These are phyloP conservation scores for Erythrobasidium hasegawianum DNA, from an alignment of 1,284 basidiomycete species.

Conservation along the genomic window DNA sequence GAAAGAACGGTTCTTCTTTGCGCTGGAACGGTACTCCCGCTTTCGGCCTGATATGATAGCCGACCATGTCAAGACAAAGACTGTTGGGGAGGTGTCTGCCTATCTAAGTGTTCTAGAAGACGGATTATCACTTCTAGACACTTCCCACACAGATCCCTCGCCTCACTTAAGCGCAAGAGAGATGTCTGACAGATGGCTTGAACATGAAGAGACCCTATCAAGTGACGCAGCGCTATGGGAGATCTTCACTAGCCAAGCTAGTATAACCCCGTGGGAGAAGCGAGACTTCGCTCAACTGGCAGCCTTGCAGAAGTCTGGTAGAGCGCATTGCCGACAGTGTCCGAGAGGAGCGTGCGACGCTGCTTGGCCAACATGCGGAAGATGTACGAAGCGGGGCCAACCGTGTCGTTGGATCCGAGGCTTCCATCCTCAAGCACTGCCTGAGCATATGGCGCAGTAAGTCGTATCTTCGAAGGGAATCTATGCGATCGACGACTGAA, in stretches of 20 bases:
- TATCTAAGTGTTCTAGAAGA: slow-evolving; percentile 3
- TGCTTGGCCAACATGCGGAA: slow-evolving; percentile 2
- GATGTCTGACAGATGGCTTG: slow-evolving; percentile 18
- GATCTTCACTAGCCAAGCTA: slow-evolving; percentile 7
- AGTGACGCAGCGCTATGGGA: slow-evolving; percentile 22
- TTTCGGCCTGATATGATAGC: slow-evolving; percentile 23
- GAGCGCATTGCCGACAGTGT: slow-evolving; percentile 1
- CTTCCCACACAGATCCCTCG: no score
- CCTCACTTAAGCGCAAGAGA: neutral
- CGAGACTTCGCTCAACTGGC: slow-evolving; percentile 8
- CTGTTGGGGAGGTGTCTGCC: slow-evolving; percentile 2
- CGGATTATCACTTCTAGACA: neutral
- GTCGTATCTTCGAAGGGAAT: neutral
- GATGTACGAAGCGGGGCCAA: neutral
- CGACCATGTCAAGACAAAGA: slow-evolving; percentile 23
- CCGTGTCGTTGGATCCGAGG: neutral
- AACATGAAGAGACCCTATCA: slow-evolving; percentile 12
- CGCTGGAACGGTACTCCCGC: slow-evolving; percentile 7
- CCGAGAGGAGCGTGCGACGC: slow-evolving; percentile 7
- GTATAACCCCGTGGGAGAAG: neutral
- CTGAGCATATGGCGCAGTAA: neutral
- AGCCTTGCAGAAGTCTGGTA: neutral
- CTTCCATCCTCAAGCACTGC: slow-evolving; percentile 6
- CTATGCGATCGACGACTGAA: no score
- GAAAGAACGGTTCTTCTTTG: slow-evolving; percentile 19